Base-by-base conservation (phyloP, 2,329 filamentous ascomycete genomes). In the Colletotrichum filicis region DNA sequence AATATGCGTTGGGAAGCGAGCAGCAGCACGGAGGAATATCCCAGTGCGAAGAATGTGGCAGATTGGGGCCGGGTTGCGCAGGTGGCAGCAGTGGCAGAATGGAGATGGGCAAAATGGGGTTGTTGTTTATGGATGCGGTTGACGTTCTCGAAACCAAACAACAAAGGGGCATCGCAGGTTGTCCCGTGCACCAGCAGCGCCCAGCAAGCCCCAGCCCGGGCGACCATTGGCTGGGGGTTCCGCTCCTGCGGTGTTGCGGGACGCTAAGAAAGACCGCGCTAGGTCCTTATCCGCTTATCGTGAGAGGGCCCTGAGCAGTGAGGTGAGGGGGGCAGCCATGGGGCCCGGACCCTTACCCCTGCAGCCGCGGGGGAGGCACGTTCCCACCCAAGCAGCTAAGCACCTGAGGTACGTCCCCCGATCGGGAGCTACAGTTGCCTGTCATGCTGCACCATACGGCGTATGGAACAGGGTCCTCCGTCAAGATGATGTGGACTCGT, bases 111-210 rank as follows among this genome's bases (percentile, higher is more conserved):
- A 42, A 42, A 42, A 42, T 42, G 37, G 37, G 24, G 52, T 65
- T 65, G 62, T 73, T 73, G 66, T 72, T 49, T 49, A 49, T 49
- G 42, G 69, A 59, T 68, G 71, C 61, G 56, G 56, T 60, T 52
- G 66, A 60, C 59, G 66, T 37, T 24, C 11, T 28, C 35, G 19
- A 57, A 57, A 42, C 32, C 66, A 73, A 59, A 68, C 59, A 55
- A 71, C 71, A 73, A 60, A 66, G 56, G 71, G 65, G 69, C 56
- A 72, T 64, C 65, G 64, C 53, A 72, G 46, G 61, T 70, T 73
- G 61, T 57, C 70, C 71, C 71, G 71, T 71, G 71, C 61, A 64
- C 71, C 61, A 56, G 52, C 68, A 37, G 56, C 66, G 19, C 9
- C 37, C 37, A 42, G 37, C 37, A 42, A 42, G 37, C 37, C 37